Percentiles rank a stretch among this genome's conserved stretches.
Evolutionary conservation across 176 grass and related monocot genomes (phyloP).

Genomic region (Otatea glauca): DNA sequence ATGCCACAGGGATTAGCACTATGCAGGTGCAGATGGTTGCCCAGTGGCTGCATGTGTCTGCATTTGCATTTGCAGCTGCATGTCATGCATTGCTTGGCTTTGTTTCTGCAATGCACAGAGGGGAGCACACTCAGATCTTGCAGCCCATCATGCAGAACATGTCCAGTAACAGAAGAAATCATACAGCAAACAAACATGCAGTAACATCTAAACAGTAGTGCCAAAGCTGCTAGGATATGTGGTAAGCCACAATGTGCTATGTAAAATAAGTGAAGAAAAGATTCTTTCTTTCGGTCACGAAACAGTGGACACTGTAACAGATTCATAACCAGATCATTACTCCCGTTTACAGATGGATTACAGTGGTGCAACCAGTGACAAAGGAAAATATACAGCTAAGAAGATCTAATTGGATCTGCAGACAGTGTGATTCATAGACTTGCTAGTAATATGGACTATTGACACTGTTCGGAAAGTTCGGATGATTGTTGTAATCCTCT

Average conservation of each 20-base stretch:
- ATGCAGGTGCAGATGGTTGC: conserved; percentile 45
- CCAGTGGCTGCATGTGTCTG: conserved; percentile 27
- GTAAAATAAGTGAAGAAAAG: conserved; percentile 28
- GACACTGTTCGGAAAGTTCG: neutral
- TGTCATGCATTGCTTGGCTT: neutral
- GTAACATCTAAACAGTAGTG: conserved; percentile 48
- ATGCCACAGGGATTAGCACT: conserved; percentile 54
- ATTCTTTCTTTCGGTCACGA: conserved; percentile 25
- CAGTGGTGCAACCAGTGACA: conserved; percentile 2
- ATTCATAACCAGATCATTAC: neutral
- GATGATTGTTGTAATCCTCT: neutral
- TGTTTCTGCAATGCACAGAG: conserved; percentile 32
- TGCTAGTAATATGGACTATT: neutral
- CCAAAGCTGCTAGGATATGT: conserved; percentile 33
- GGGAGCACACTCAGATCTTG: conserved; percentile 52
- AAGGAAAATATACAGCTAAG: conserved; percentile 9
- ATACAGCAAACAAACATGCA: conserved; percentile 30
- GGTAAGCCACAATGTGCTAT: conserved; percentile 33
- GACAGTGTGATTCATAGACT: neutral
- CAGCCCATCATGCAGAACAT: conserved; percentile 48
- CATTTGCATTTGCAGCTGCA: conserved; percentile 31
- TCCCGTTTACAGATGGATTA: conserved; percentile 18
- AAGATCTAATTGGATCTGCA: conserved; percentile 14
- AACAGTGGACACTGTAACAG: conserved; percentile 2
- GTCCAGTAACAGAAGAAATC: conserved; percentile 38